Base-by-base conservation (phyloP, 2,329 filamentous ascomycete species). In the Phialocephala sp. region DNA sequence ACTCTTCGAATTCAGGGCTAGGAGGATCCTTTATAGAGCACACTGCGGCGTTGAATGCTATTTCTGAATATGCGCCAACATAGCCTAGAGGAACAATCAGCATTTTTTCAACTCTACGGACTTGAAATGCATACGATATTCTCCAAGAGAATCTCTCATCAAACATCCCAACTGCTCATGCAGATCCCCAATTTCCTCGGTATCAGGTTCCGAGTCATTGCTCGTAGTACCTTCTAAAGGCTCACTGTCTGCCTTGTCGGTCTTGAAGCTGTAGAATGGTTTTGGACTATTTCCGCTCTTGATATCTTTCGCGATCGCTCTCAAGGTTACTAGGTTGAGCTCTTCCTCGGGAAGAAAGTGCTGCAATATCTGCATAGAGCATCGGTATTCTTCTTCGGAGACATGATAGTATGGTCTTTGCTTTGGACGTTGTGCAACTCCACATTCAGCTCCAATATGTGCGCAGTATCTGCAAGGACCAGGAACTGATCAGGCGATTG, bases 341-440 rank as follows among this genome's bases (percentile, higher is more conserved):
- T 70, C 68, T 55, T 67, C 62, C 6, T 59, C 55, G 14, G 66
- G 68, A 4, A 70, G 60, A 24, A 70, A 64, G 32, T 70, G 68
- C 2, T 62, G 64, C 8, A 70, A 55, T 8, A 70, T 70, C 54
- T 66, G 60, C 64, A 68, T 70, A 12, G 60, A 64, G 35, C 64
- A 68, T 45, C 65, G 64, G 39, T 70, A 70, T 54, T 70, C 68
- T 68, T 70, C 68, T 63, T 70, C 68, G 9, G 68, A 67, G 32
- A 70, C 68, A 63, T 70, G 68, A 37, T 70, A 70, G 47, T 65
- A 70, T 45, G 68, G 68, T 59, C 68, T 60, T 59, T 68, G 64
- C 47, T 68, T 69, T 43, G 62, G 63, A 32, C 67, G 39, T 35
- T 59, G 35, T 18, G 66, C 59, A 22, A 67, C 66, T 39, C 68